Evolutionary conservation across 78 protist species (phyloP), one percentile per base, ranked within the genome.

Genomic region (Cavenderia fasciculata): DNA sequence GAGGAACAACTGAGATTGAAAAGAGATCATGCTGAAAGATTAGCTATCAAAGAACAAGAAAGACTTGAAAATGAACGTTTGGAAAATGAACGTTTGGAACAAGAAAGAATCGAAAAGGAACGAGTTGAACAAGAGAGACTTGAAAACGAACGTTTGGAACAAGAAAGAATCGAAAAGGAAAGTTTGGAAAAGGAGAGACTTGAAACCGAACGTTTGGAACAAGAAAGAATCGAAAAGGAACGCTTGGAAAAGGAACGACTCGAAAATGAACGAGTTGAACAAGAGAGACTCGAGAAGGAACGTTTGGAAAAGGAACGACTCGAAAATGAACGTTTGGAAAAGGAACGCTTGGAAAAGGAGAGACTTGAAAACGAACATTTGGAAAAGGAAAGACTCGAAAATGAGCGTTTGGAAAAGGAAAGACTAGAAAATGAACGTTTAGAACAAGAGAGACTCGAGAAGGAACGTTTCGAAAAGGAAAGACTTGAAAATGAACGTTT

Each of bases 391-490:
- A 33, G 75, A 38, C 19, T 46, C 2, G 85, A 29, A 27, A 40
- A 59, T 0, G 66, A 74, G 41, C 33, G 51, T 40, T 34, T 18
- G 25, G 29, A 54, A 57, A 18, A 38, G 29, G 11, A n/a, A 16
- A 34, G 29, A 43, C 23, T 23, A 18, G 78, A 14, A 1, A 16
- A 71, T 8, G 59, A 51, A n/a, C 18, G 18, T 12, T 29, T 51
- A 18, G 65, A 63, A 63, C 25, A 63, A 31, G 16, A 38, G 31
- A 23, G 49, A 25, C 29, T 33, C 18, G 78, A 71, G 36, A 33
- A 71, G 52, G 78, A 59, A 4, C 54, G 51, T 25, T 68, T 49
- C 25, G 72, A 63, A 63, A 14, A 63, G 47, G n/a, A 63, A 27
- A 63, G 72, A 63, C n/a, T 63, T 6, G 72, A 19, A 16, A 34